Base-by-base conservation (phyloP, 1,139 yeast genomes). In the Trichomonascaceae sp. region DNA sequence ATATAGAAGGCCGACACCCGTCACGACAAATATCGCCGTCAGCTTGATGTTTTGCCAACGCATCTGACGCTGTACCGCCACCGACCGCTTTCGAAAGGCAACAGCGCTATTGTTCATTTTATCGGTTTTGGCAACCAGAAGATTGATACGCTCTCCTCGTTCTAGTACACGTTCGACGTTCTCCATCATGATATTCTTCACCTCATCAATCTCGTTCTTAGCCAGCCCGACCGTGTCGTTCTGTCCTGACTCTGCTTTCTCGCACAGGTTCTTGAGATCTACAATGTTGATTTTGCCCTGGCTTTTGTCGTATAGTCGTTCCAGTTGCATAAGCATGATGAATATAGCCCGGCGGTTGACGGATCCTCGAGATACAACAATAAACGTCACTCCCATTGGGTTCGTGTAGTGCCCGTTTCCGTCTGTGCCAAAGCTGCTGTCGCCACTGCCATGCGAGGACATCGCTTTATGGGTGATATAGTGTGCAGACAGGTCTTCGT, bases 41-140 rank as follows among this genome's bases (percentile, higher is more conserved):
- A 26, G 43, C 41, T 45, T 42, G 34, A 54, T 43, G 36, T 56
- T 55, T 38, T 51, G 48, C 54, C 54, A 51, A 59, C 61, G 54
- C 73, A 84, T 69, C 40, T 65, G 67, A 31, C 82, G 60, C 46
- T 72, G 72, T 26, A 82, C 69, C 35, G 66, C 65, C 18, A 70
- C 71, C 0, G 94, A 80, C 39, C 76, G 67, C 43, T 77, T 74
- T 44, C 82, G 76, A 51, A 85, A 85, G 30, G 78, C 70, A 57
- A 66, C 71, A 4, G 93, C 73, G 25, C 74, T 71, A 18, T 69
- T 66, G 43, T 78, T 81, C 55, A 84, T 65, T 35, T 76, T 65
- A 43, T 80, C 81, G 1, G 95, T 84, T 52, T 85, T 85, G 51
- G 77, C 80, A 13, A 84, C 93, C 41, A 85, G 64, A 32, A 71